A percentile compares a stretch with the other conserved stretches of the same genome.
Conservation (phyloP, 2,329 filamentous ascomycete genomes). For the Macrophomina pseudophaseolina region DNA sequence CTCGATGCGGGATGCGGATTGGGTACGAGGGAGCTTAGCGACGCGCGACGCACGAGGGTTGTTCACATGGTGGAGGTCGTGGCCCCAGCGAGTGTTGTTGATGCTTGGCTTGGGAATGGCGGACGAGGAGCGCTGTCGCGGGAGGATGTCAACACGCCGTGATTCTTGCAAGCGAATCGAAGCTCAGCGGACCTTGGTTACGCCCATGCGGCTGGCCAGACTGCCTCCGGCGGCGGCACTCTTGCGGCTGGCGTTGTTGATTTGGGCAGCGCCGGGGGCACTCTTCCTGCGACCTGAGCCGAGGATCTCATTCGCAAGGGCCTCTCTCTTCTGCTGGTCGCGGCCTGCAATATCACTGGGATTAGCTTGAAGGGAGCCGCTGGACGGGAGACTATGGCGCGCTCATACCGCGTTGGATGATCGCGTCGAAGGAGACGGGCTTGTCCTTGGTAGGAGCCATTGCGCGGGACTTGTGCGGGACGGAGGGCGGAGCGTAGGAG, state of each 20-base stretch:
- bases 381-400: neutral
- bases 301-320: constrained; percentile 74
- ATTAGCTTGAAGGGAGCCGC: constrained; percentile 11
- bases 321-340: constrained; percentile 72
- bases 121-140: constrained; percentile 33
- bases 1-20: constrained; percentile 47
- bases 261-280: constrained; percentile 55
- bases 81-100: constrained; percentile 69
- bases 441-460: constrained; percentile 26
- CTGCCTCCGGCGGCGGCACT: constrained; percentile 41
- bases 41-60: constrained; percentile 45
- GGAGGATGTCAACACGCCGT: neutral
- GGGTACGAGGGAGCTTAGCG: constrained; percentile 43
- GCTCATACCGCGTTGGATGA: constrained; percentile 25
- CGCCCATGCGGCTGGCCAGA: constrained; percentile 73
- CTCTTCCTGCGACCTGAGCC: constrained; percentile 64
- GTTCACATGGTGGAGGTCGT: constrained; percentile 63
- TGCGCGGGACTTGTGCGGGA: neutral
- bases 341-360: constrained; percentile 45
- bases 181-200: constrained; percentile 65
- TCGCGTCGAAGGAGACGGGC: constrained; percentile 26
- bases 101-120: constrained; percentile 44
- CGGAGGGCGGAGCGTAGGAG: neutral
- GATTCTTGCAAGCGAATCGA: neutral
- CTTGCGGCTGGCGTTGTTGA: constrained; percentile 49